Evolutionary conservation across 1,139 yeast genomes (phyloP).

Genomic region (Candida sanyaensis): DNA sequence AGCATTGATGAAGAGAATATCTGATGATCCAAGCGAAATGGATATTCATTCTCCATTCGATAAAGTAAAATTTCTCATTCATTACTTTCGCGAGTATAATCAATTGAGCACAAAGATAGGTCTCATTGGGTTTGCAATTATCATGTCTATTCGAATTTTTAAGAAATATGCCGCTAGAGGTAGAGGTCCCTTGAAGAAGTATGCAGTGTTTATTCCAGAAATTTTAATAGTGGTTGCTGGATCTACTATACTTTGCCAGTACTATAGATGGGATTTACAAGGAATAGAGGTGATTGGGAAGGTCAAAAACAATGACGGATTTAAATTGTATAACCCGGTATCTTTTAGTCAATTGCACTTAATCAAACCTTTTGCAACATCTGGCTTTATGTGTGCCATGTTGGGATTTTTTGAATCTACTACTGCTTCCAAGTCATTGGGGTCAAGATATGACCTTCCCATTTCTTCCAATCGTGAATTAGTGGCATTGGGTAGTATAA

Average conservation of each 20-base stretch:
- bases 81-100: conserved; percentile 44
- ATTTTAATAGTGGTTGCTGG: conserved; percentile 71
- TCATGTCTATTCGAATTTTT: conserved; percentile 41
- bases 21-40: conserved; percentile 35
- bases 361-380: conserved; percentile 47
- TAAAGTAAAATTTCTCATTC: conserved; percentile 59
- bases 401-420: conserved; percentile 93
- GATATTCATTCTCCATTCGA: conserved; percentile 80
- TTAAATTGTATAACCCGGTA: conserved; percentile 37
- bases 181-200: conserved; percentile 17
- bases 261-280: conserved; percentile 52
- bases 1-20: conserved; percentile 33
- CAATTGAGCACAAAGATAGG: conserved; percentile 57
- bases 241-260: conserved; percentile 59
- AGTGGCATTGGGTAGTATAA: conserved; percentile 81
- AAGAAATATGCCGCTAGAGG: conserved; percentile 36
- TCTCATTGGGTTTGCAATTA: conserved; percentile 41
- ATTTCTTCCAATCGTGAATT: conserved; percentile 75
- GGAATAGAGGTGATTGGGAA: conserved; percentile 75
- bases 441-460: conserved; percentile 63
- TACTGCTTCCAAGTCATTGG: conserved; percentile 84
- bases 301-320: conserved; percentile 37
- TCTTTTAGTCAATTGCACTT: conserved; percentile 27
- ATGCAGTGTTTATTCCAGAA: conserved; percentile 71
- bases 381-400: conserved; percentile 78